Base-by-base conservation (phyloP, 2,329 filamentous ascomycete genomes). In the Juglanconis juglandina region DNA sequence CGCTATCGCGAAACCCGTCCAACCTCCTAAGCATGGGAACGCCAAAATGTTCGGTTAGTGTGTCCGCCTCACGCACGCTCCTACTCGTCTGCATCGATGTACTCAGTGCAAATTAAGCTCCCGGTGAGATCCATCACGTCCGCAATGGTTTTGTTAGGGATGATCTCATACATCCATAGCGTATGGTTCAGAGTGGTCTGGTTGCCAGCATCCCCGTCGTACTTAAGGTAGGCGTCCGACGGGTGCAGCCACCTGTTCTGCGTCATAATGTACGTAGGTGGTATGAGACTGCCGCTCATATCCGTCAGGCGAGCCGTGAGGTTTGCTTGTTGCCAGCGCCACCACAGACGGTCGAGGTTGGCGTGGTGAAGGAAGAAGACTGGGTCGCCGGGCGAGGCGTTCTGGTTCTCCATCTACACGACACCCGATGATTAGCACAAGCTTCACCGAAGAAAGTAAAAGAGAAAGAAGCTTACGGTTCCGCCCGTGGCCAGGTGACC, bases 311-410 rank as follows among this genome's bases (percentile, higher is more conserved):
- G 24, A 24, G 24, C 24, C 24, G 24, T 61, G 3, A 68, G 65
- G 4, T 56, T 62, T 30, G 58, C 52, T 32, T 64, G 54, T 59
- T 73, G 70, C 70, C 70, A 72, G n/a, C 66, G 53, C 68, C 68
- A 71, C 68, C 68, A 72, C 13, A 66, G 47, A 13, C 60, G 66
- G 44, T 72, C 71, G 4, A 72, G 47, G 48, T 66, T 71, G 6
- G 65, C 64, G 53, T 72, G 70, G 49, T 72, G 70, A 2, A 71
- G 62, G 47, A 67, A 72, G 58, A 72, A 72, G 8, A 71, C 30
- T 0, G 70, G 70, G 54, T 71, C 70, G 80, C 81, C 24, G 1
- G 68, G 66, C 56, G 55, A 59, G 50, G 55, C 58, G 17, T 33
- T 63, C 58, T 52, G 34, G 17, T 41, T 56, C 72, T 68, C 69